Conservation (phyloP, 164 flowering plant genomes). For the Tetracentron sinense region DNA sequence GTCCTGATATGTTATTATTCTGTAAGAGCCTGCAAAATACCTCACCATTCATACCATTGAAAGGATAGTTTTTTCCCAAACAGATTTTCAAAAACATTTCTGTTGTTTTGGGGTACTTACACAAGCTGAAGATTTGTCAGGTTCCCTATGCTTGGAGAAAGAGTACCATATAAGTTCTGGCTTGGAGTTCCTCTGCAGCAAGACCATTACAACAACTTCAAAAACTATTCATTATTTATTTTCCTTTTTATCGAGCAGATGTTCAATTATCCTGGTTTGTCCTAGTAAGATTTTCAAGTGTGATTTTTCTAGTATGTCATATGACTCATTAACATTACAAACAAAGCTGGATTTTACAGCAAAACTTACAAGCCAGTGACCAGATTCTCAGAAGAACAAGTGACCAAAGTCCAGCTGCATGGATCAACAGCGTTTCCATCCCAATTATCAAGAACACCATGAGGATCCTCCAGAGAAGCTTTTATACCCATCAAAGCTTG, state of each 20-base stretch:
- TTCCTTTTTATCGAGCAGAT: background rate
- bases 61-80: background rate
- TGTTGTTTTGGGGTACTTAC: no score
- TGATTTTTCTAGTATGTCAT: no score
- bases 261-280: background rate
- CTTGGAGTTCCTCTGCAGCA: no score
- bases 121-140: no score
- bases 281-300: no score
- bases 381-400: slow-evolving; percentile 60
- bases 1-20: no score
- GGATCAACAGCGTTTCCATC: slow-evolving; percentile 72
- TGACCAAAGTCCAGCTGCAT: no score
- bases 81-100: slow-evolving; percentile 22
- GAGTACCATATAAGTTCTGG: slow-evolving; percentile 74
- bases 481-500: slow-evolving; percentile 88
- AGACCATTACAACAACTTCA: slow-evolving; percentile 10
- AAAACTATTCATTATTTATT: background rate
- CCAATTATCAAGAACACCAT: no score
- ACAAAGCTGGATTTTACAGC: no score
- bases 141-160: no score
- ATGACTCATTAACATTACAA: background rate
- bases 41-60: background rate
- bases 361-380: slow-evolving; percentile 85
- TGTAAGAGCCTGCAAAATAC: slow-evolving; percentile 62
- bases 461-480: slow-evolving; percentile 62